phyloP scores from a whole-genome alignment of 2,329 filamentous ascomycete species.

The Nigrospora oryzae region DNA sequence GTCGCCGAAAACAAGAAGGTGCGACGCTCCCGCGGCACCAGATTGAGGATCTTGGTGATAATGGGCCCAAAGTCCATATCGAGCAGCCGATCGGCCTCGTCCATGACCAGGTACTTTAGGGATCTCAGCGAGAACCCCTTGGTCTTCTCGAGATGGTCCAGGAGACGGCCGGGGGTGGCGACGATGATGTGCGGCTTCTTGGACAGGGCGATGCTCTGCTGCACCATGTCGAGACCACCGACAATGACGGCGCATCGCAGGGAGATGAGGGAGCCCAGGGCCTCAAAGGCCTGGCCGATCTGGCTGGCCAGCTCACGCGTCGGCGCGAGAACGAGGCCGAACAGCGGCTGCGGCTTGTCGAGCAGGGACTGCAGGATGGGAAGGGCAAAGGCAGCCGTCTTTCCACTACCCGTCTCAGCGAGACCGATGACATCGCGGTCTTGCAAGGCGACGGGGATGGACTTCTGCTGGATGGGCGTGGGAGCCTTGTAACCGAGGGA shows the following conservation, averaged over 20 bases:
- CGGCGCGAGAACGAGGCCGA: slow-evolving; percentile 83
- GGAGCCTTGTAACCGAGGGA: slow-evolving; percentile 75
- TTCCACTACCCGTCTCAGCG: slow-evolving; percentile 91
- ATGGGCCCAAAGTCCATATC: slow-evolving; percentile 80
- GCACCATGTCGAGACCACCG: slow-evolving; percentile 92
- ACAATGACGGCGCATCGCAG: slow-evolving; percentile 81
- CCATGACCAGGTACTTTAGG: slow-evolving; percentile 86
- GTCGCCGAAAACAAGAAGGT: slow-evolving; percentile 85
- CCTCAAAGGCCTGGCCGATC: slow-evolving; percentile 81
- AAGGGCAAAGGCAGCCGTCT: slow-evolving; percentile 89
- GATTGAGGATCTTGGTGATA: slow-evolving; percentile 66
- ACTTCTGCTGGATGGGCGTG: slow-evolving; percentile 80
- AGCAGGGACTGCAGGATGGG: slow-evolving; percentile 88
- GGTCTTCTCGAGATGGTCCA: slow-evolving; percentile 93
- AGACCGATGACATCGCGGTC: slow-evolving; percentile 86
- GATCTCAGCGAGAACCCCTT: slow-evolving; percentile 83
- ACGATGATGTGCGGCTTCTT: slow-evolving; percentile 94
- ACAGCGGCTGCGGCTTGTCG: slow-evolving; percentile 77
- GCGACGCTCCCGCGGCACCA: slow-evolving; percentile 58
- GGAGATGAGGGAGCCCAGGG: slow-evolving; percentile 78
- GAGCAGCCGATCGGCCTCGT: slow-evolving; percentile 85
- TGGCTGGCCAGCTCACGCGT: slow-evolving; percentile 91
- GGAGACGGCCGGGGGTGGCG: slow-evolving; percentile 78
- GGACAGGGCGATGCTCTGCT: slow-evolving; percentile 82
- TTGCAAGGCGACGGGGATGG: slow-evolving; percentile 73